These are phyloP conservation scores for Fusarium proliferatum DNA, from an alignment of 2,329 filamentous ascomycete species.

Conservation along the genomic window DNA sequence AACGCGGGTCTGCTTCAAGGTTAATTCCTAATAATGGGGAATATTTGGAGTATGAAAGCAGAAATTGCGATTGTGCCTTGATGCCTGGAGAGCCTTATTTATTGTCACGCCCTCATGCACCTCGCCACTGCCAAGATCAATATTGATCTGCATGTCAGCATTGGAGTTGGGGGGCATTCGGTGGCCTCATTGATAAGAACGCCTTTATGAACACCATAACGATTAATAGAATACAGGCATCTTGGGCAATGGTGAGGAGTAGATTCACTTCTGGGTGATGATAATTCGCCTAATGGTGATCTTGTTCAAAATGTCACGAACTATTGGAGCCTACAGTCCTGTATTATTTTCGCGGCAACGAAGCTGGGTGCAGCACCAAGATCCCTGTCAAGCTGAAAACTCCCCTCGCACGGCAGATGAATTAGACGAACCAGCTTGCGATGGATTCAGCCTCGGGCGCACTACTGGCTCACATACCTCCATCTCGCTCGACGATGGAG, in stretches of 20 bases:
- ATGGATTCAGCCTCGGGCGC: accelerated
- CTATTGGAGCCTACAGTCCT: no score
- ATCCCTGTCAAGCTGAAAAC: background rate
- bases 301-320: no score
- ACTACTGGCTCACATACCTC: constrained; percentile 1
- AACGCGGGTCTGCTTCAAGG: accelerated
- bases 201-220: no score
- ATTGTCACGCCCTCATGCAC: background rate
- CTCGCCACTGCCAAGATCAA: background rate
- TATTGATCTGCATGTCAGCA: background rate
- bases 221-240: background rate
- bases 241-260: no score
- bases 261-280: no score
- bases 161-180: background rate
- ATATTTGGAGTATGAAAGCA: accelerated
- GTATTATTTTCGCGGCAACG: no score
- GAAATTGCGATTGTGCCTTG: background rate
- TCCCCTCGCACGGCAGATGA: no score
- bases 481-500: constrained; percentile 24
- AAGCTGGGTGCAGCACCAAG: background rate
- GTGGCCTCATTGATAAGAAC: no score
- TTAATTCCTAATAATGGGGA: background rate
- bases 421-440: background rate
- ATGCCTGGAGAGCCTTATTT: background rate
- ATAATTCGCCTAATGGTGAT: no score